phyloP scores from a whole-genome alignment of 805 yeast species.

The Yarrowia sp. region DNA sequence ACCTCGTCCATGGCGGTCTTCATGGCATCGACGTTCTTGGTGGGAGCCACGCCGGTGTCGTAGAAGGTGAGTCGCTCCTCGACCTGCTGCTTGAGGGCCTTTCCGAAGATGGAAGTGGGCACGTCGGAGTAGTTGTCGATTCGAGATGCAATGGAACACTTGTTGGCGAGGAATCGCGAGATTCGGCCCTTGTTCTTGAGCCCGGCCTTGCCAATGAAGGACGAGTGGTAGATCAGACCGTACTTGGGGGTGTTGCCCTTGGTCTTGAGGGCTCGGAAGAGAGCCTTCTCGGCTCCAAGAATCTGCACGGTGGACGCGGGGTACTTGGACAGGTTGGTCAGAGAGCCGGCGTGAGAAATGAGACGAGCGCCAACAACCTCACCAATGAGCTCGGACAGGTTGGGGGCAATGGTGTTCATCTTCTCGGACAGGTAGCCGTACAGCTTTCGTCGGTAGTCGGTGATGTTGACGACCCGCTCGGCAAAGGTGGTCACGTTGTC shows the following conservation, averaged over 20 bases:
- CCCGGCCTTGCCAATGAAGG: slow-evolving; percentile 96
- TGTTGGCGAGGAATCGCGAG: slow-evolving; percentile 97
- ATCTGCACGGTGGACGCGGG: slow-evolving; percentile 99
- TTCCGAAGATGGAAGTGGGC: slow-evolving; percentile 89
- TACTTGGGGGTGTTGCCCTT: slow-evolving; percentile 99
- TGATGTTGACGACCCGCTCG: slow-evolving; percentile 93
- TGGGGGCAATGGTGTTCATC: slow-evolving; percentile 99
- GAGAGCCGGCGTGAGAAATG: slow-evolving; percentile 96
- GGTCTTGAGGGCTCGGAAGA: slow-evolving; percentile 97
- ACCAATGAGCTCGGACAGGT: slow-evolving; percentile 92
- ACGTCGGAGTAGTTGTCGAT: slow-evolving; percentile 96
- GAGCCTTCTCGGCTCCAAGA: slow-evolving; percentile 98
- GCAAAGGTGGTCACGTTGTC: slow-evolving; percentile 89
- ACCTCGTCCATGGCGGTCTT: slow-evolving; percentile 82
- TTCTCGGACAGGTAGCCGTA: slow-evolving; percentile 89
- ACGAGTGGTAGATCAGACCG: slow-evolving; percentile 96
- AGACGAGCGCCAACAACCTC: slow-evolving; percentile 98
- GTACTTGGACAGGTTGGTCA: slow-evolving; percentile 93
- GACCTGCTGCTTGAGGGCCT: slow-evolving; percentile 91
- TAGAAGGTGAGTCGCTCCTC: slow-evolving; percentile 96
- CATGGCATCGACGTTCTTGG: slow-evolving; percentile 95
- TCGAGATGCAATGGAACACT: slow-evolving; percentile 98
- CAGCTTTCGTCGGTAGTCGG: slow-evolving; percentile 95
- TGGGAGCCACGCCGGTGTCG: slow-evolving; percentile 95
- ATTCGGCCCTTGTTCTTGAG: slow-evolving; percentile 99